Evolutionary conservation across 73 alveolate genomes (phyloP).

Genomic region (Uronychia binucleata): DNA sequence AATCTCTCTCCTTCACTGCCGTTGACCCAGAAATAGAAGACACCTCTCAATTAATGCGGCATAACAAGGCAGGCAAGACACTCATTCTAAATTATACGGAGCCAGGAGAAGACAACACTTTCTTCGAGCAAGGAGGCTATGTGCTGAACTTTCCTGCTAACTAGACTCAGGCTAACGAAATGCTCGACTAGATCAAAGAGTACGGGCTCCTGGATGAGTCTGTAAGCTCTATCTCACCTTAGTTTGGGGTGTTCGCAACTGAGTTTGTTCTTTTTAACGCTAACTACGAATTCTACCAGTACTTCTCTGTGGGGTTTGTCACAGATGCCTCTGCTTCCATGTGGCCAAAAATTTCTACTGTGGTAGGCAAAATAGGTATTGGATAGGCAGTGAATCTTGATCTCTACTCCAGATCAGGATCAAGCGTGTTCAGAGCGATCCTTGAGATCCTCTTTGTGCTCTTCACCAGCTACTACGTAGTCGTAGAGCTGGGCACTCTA

Average conservation of each 20-base stretch:
- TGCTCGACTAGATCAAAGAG: background rate
- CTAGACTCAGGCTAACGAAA: background rate
- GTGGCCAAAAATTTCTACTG: background rate
- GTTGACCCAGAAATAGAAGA: background rate
- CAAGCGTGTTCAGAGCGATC: slow-evolving; percentile 1
- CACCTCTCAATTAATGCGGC: no score
- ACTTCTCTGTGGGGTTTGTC: background rate
- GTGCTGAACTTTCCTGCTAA: background rate
- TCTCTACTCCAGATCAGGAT: slow-evolving; percentile 9
- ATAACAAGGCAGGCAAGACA: no score
- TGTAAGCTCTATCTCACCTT: background rate
- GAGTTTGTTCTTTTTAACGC: background rate
- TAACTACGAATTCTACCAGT: background rate
- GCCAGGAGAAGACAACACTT: background rate
- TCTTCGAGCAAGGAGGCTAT: background rate
- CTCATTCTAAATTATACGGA: background rate
- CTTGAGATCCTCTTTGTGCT: slow-evolving; percentile 22
- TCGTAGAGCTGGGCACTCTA: no score
- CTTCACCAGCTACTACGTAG: slow-evolving; percentile 27
- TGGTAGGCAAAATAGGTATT: background rate
- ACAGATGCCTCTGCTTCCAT: background rate
- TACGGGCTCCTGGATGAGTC: background rate
- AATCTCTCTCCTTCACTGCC: background rate
- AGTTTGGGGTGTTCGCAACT: background rate
- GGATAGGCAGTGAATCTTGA: background rate